Evolutionary conservation across 768 basidiomycete genomes (phyloP).

Genomic region (Russula dissimulans): DNA sequence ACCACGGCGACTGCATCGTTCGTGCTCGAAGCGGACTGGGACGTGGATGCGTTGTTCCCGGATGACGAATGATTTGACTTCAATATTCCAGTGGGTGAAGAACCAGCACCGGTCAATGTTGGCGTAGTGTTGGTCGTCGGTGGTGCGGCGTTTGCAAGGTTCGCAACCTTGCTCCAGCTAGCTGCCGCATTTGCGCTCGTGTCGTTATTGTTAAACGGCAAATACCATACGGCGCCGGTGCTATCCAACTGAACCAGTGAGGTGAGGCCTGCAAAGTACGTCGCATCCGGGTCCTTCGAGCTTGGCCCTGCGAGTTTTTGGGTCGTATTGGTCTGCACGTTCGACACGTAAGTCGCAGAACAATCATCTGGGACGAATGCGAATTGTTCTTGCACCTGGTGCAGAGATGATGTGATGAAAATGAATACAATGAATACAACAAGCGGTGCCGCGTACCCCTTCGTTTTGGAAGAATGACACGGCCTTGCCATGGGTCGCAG

Average conservation of each 20-base stretch:
- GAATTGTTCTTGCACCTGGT: slow-evolving; percentile 60
- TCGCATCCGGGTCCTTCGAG: slow-evolving; percentile 47
- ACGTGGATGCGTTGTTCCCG: not conserved
- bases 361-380: slow-evolving; percentile 72
- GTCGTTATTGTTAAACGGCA: slow-evolving; percentile 46
- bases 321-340: slow-evolving; percentile 65
- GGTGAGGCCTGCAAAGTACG: slow-evolving; percentile 52
- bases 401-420: not conserved
- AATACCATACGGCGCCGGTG: slow-evolving; percentile 48
- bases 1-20: not conserved
- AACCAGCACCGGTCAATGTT: not conserved
- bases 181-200: slow-evolving; percentile 36
- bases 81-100: slow-evolving; percentile 12
- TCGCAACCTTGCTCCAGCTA: slow-evolving; percentile 39
- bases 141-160: slow-evolving; percentile 38
- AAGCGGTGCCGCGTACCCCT: slow-evolving; percentile 33
- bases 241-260: slow-evolving; percentile 63
- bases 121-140: slow-evolving; percentile 15
- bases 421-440: not conserved
- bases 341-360: slow-evolving; percentile 62
- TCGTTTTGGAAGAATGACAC: slow-evolving; percentile 55
- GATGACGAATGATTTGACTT: slow-evolving; percentile 20
- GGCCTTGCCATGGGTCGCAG: slow-evolving; percentile 57
- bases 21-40: not conserved
- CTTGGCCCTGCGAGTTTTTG: slow-evolving; percentile 49